These are phyloP conservation scores for Metschnikowia proteae DNA, from an alignment of 805 yeast genomes.

Conservation along the genomic window DNA sequence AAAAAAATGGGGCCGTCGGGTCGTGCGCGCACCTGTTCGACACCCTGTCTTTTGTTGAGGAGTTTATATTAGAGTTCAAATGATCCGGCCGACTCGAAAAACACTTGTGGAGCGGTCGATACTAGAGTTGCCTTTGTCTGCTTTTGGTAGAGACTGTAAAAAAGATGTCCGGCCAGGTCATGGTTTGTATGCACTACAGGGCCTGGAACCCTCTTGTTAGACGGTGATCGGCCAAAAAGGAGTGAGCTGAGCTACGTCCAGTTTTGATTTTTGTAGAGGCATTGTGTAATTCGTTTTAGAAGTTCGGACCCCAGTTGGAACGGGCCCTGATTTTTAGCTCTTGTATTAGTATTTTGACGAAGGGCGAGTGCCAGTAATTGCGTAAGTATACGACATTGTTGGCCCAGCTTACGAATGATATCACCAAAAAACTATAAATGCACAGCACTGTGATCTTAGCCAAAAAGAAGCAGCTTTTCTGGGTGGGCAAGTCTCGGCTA, in stretches of 20 bases:
- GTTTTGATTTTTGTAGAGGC: too few relatives aligned
- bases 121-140: neutral
- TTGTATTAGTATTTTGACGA: neutral
- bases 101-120: too few relatives aligned
- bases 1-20: neutral
- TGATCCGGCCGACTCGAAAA: too few relatives aligned
- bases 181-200: neutral
- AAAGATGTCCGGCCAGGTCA: neutral
- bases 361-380: neutral
- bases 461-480: too few relatives aligned
- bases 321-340: neutral
- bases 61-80: too few relatives aligned
- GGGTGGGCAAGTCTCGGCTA: too few relatives aligned
- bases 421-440: neutral
- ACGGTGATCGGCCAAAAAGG: too few relatives aligned
- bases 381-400: neutral
- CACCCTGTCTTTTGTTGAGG: neutral
- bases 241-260: too few relatives aligned
- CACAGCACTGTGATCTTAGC: too few relatives aligned
- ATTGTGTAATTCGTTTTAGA: neutral
- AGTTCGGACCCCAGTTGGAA: neutral
- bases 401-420: neutral
- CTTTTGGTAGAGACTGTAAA: neutral
- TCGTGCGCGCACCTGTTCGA: conserved; percentile 3
- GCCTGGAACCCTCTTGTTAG: neutral